Conservation (phyloP, 2,329 filamentous ascomycete genomes). For the Colletotrichum acutatum region DNA sequence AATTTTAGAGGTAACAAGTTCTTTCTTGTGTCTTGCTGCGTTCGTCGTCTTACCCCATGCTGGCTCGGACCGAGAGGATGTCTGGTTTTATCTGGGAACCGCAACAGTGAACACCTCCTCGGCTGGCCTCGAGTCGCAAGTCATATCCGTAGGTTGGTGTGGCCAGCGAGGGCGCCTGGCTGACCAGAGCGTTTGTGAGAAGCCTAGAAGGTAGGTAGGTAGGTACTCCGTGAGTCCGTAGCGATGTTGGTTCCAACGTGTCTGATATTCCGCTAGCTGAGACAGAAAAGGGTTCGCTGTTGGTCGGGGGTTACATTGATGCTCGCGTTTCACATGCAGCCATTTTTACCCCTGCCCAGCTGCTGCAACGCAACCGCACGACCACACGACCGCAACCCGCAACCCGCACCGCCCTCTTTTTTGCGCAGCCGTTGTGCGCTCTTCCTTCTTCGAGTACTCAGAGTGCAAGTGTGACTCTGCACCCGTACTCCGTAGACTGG, state of each 20-base stretch:
- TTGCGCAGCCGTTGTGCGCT: not conserved
- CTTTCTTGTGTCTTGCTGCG: not conserved
- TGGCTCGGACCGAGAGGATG: not conserved
- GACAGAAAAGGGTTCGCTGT: not conserved
- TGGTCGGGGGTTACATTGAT: not conserved
- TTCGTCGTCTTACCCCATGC: not conserved
- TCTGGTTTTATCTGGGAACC: not conserved
- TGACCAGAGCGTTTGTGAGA: not conserved
- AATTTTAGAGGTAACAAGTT: not conserved
- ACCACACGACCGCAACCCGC: not conserved
- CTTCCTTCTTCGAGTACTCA: not conserved
- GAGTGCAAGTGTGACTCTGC: too few species aligned
- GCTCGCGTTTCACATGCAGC: not conserved
- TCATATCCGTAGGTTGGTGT: not conserved
- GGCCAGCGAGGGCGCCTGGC: not conserved
- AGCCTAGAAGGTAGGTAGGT: too few species aligned
- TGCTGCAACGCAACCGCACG: not conserved
- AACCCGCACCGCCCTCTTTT: not conserved
- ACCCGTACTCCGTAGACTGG: too few species aligned
- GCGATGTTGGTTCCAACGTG: slow-evolving; percentile 35
- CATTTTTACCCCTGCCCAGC: not conserved
- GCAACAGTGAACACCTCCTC: not conserved
- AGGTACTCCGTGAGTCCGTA: too few species aligned
- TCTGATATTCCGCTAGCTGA: slow-evolving; percentile 25
- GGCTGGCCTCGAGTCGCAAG: not conserved